phyloP scores from a whole-genome alignment of 1,284 basidiomycete species.

The Leccinum pachyderme region DNA sequence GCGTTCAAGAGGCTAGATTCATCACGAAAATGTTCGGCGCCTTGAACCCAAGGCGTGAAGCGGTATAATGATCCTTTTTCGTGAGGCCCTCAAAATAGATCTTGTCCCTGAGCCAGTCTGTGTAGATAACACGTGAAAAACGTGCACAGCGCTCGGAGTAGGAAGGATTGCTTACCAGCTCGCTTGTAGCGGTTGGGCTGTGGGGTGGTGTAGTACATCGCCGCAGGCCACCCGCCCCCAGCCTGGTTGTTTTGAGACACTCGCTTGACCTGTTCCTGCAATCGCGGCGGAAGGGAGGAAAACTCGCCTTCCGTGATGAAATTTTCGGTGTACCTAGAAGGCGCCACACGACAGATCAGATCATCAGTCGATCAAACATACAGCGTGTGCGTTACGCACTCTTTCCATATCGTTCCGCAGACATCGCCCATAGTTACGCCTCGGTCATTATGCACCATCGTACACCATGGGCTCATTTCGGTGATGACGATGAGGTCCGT shows the following conservation, averaged over 20 bases:
- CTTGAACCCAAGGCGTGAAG: conserved; percentile 62
- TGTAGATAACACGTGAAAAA: conserved; percentile 2
- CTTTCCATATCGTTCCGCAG: conserved; percentile 62
- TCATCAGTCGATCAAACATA: conserved; percentile 8
- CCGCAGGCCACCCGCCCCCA: conserved; percentile 32
- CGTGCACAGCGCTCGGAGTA: not conserved
- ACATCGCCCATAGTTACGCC: conserved; percentile 76
- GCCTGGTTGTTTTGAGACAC: conserved; percentile 45
- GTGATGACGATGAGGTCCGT: conserved; percentile 69
- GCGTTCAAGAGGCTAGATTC: conserved; percentile 35
- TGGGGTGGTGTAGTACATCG: conserved; percentile 47
- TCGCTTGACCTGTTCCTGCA: conserved; percentile 70
- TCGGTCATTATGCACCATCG: conserved; percentile 64
- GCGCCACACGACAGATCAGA: conserved; percentile 5
- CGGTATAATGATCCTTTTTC: conserved; percentile 57
- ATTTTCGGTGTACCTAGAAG: conserved; percentile 62
- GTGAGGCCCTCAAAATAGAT: conserved; percentile 65
- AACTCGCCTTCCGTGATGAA: conserved; percentile 66
- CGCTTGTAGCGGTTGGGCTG: conserved; percentile 51
- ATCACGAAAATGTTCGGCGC: conserved; percentile 78
- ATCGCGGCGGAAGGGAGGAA: conserved; percentile 51
- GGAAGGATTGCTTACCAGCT: conserved; percentile 46
- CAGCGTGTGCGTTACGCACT: conserved; percentile 46
- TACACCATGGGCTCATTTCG: conserved; percentile 76
- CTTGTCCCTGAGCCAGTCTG: conserved; percentile 75